Conservation (phyloP, 192 early-diverging fungal species). For the Linnemannia hyalina region DNA sequence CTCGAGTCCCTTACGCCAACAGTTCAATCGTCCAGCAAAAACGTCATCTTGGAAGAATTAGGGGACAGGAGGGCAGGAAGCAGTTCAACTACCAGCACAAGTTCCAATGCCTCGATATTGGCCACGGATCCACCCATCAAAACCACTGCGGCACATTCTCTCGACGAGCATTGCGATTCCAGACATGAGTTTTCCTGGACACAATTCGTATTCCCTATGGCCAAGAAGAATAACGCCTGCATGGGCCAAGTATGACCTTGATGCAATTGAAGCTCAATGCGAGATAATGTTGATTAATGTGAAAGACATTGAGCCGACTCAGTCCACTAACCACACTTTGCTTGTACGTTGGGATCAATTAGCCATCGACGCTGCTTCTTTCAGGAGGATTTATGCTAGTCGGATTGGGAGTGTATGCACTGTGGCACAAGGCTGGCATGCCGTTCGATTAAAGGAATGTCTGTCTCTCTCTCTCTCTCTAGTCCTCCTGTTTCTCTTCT, state of each 20-base stretch:
- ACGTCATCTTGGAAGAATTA: not conserved
- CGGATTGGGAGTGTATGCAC: slow-evolving; percentile 32
- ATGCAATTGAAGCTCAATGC: too few relatives aligned
- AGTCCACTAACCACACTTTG: not conserved
- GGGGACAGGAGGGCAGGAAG: not conserved
- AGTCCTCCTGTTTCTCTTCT: not conserved
- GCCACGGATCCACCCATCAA: not conserved
- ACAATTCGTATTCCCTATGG: slow-evolving; percentile 44
- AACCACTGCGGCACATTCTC: not conserved
- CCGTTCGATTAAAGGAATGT: not conserved
- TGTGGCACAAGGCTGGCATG: slow-evolving; percentile 43
- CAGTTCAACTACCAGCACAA: not conserved
- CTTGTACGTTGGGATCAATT: not conserved
- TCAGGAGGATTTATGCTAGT: slow-evolving; percentile 47
- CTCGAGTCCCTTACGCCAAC: slow-evolving; percentile 8
- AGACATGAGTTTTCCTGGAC: slow-evolving; percentile 33
- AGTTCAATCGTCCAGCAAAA: not conserved
- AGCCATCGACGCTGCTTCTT: slow-evolving; percentile 35
- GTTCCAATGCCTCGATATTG: not conserved
- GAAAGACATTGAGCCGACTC: not conserved
- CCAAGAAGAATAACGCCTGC: slow-evolving; percentile 7
- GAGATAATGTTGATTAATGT: too few relatives aligned
- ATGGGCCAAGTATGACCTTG: slow-evolving; percentile 7
- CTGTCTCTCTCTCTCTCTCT: not conserved
- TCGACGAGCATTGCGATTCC: not conserved